Evolutionary conservation across 177 flowering plant genomes (phyloP), one percentile per base, ranked within the genome.

Genomic region (Vitis hybrid): DNA sequence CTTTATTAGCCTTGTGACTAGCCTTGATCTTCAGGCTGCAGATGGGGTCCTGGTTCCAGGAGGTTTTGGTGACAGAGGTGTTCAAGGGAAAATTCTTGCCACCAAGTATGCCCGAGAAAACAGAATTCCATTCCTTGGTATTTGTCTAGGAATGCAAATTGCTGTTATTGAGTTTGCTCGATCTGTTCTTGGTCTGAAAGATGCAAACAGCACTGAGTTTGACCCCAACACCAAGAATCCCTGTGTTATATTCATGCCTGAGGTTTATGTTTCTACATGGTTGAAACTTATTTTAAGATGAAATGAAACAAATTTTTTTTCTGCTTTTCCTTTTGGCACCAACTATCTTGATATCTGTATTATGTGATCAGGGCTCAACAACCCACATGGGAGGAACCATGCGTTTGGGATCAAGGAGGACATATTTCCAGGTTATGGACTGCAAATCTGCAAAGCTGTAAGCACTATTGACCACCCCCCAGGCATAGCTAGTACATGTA

Each of bases 341-440:
- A 38, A 38, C 44, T 38, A 38, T 38, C 8, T 7, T 38, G 44
- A 7, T 24, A 3, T 58, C 59, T 33, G 11, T 55, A 24, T 57
- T 24, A 53, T 73, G 11, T 12, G 51, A 11, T 3, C 67, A 82
- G 85, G 87, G 83, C 17, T 84, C 87, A 49, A 82, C 78, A 71
- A 84, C 87, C 63, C 85, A 82, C 24, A 80, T 79, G 83, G 83
- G 87, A 47, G 87, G 82, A 64, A 84, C 87, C 14, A 82, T 84
- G 87, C 83, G 87, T 22, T 70, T 84, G 12, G 87, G 87, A 18
- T 76, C 85, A 52, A 76, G 84, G 81, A 80, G 71, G 60, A 82
- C 85, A 3, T 80, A 82, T 65, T 82, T 84, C 68, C 71, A 80
- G 20, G 70, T 47, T 62, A 20, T 20, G 11, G 81, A 80, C 58